Evolutionary conservation across 306 rosid genomes (phyloP), one percentile per base, ranked within the genome.

Genomic region (Betula pendula): DNA sequence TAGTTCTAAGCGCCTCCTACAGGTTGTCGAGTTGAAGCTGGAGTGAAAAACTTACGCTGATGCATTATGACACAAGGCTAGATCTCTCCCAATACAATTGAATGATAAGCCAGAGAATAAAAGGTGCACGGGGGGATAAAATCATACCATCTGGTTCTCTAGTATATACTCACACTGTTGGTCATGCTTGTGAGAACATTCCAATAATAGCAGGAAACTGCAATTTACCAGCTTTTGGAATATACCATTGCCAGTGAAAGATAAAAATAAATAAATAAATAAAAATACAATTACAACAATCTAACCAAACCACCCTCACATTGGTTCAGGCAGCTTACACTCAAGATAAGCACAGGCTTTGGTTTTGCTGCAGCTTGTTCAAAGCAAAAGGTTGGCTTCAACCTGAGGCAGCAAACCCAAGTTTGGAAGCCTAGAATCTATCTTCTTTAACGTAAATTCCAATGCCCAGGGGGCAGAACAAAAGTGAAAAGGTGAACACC

Each of bases 261-360:
- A 17, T 7, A 16, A 16, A 49, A 49, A n/a, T n/a, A n/a, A 49
- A 49, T 4, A 35, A 35, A 35, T n/a, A n/a, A 35, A 49, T 3
- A 4, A 16, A 49, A 17, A 14, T 16, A 38, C 7, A 49, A 49
- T 49, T 49, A 22, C 63, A 12, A 2, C 15, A 55, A 24, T 24
- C 29, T 22, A 55, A 20, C 31, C 5, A 9, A 55, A 15, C 33
- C 65, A 25, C 31, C 35, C 35, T 58, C 31, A 58, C 17, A 25
- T 14, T 58, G 16, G 65, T 58, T 58, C 65, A 58, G 65, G 65
- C 65, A 58, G 65, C 65, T 25, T 14, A 58, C 25, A 58, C 31
- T 58, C 40, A 0, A 35, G 3, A 35, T 35, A 35, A 19, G 60
- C 8, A 27, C 8, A 53, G 60, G 60, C 60, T 53, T 53, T 6